These are phyloP conservation scores for Ophiosphaerella narmari DNA, from an alignment of 2,329 filamentous ascomycete species.

Conservation along the genomic window DNA sequence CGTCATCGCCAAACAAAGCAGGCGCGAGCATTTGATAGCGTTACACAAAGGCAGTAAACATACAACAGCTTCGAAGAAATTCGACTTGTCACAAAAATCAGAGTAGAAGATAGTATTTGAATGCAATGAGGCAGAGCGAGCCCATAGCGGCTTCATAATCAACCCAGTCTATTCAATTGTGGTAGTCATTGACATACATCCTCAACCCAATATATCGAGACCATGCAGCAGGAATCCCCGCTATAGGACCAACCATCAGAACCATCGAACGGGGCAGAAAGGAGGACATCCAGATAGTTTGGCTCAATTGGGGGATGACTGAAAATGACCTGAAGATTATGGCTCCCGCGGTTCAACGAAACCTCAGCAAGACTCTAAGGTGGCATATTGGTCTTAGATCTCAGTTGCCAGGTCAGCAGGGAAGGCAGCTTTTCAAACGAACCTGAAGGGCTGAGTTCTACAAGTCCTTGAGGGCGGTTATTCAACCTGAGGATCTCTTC, in stretches of 20 bases:
- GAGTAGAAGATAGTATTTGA: constrained; percentile 45
- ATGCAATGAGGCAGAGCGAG: constrained; percentile 47
- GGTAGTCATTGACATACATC: constrained; percentile 52
- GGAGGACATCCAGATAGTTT: constrained; percentile 48
- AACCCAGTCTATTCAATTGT: constrained; percentile 47
- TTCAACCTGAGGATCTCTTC: constrained; percentile 47
- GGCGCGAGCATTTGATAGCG: constrained; percentile 3
- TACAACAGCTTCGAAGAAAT: constrained; percentile 40
- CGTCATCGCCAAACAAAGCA: constrained; percentile 25
- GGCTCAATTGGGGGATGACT: constrained; percentile 50
- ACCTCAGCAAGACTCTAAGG: constrained; percentile 48
- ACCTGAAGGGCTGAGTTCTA: constrained; percentile 52
- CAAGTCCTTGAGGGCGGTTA: constrained; percentile 44
- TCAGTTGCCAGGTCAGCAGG: constrained; percentile 43
- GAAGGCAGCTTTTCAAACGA: constrained; percentile 49
- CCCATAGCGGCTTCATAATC: constrained; percentile 49
- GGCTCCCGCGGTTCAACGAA: constrained; percentile 49
- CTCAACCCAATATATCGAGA: constrained; percentile 38
- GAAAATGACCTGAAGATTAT: constrained; percentile 46
- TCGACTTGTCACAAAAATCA: constrained; percentile 48
- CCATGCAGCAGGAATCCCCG: constrained; percentile 34
- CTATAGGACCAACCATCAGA: constrained; percentile 44
- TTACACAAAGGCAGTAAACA: not conserved
- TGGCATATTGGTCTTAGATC: constrained; percentile 50
- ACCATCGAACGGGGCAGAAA: constrained; percentile 48